Base-by-base conservation (phyloP, 2,329 filamentous ascomycete genomes). In the Sphaerostilbella broomeana region DNA sequence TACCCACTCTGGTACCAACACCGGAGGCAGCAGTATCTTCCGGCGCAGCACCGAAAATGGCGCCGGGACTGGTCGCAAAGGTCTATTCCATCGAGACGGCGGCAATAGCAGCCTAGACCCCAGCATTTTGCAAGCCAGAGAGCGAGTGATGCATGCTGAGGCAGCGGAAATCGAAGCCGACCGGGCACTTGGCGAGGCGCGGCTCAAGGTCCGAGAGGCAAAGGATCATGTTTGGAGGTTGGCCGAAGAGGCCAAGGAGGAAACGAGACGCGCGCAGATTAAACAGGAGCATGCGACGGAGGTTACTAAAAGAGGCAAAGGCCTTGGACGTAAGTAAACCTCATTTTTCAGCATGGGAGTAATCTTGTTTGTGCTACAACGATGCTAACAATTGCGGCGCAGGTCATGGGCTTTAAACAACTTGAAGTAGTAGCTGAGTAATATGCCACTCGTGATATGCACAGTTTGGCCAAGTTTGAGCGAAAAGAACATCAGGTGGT, bases 291-390 rank as follows among this genome's bases (percentile, higher is more conserved):
- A 84, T 53, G 81, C 79, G 1, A 70, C 67, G 50, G 73, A 77
- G 52, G 71, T 84, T 20, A 78, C 75, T 5, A 84, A 81, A 74
- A 68, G 79, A 37, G 79, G 77, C n/a, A 78, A 79, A 59, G 70
- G 73, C n/a, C 72, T 84, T 43, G 80, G 81, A 40, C 75, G 79
- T 82, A 18, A 43, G 41, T 43, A 19, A 10, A 20, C n/a, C 4
- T n/a, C 24, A 13, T 18, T 4, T 15, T 36, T n/a, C n/a, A n/a
- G n/a, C n/a, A n/a, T n/a, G n/a, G n/a, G n/a, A n/a, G n/a, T n/a
- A n/a, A n/a, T n/a, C n/a, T n/a, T n/a, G n/a, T n/a, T n/a, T n/a
- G n/a, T n/a, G n/a, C n/a, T n/a, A n/a, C n/a, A n/a, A n/a, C n/a
- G n/a, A n/a, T n/a, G n/a, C n/a, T n/a, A n/a, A n/a, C n/a, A n/a